Conservation (phyloP, 306 rosid genomes). For the Psophocarpus tetragonolobus region DNA sequence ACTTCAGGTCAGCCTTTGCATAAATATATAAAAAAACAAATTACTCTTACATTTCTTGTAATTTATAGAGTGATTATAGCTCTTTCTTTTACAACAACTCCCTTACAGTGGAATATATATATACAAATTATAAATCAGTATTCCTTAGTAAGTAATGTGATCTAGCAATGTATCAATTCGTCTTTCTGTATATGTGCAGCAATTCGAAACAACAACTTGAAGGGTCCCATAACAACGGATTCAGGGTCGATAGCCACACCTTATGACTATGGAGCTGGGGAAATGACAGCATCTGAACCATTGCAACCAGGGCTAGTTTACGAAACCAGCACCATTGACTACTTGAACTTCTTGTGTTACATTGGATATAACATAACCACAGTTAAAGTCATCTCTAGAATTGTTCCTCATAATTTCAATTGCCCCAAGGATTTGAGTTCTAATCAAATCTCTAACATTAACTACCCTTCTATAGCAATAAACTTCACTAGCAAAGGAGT, state of each 20-base stretch:
- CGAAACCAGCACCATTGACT: conserved; percentile 63
- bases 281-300: conserved; percentile 50
- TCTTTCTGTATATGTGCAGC: conserved; percentile 48
- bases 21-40: neutral
- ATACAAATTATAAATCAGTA: neutral
- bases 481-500: conserved; percentile 36
- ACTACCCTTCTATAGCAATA: conserved; percentile 84
- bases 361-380: conserved; percentile 40
- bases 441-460: conserved; percentile 62
- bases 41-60: neutral
- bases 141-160: neutral
- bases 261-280: conserved; percentile 84
- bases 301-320: conserved; percentile 79
- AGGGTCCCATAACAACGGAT: conserved; percentile 55
- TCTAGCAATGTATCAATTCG: neutral
- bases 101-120: neutral
- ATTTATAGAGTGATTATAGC: too few species aligned
- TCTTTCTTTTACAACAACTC: neutral
- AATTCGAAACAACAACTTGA: conserved; percentile 55
- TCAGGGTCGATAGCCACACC: conserved; percentile 60
- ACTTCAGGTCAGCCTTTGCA: conserved; percentile 59
- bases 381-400: conserved; percentile 49
- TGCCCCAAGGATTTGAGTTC: conserved; percentile 59
- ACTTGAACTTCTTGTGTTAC: conserved; percentile 72
- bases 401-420: conserved; percentile 46